Evolutionary conservation across 106 monocot genomes (phyloP), one percentile per base, ranked within the genome.

Genomic region (Dactylorhiza incarnata): DNA sequence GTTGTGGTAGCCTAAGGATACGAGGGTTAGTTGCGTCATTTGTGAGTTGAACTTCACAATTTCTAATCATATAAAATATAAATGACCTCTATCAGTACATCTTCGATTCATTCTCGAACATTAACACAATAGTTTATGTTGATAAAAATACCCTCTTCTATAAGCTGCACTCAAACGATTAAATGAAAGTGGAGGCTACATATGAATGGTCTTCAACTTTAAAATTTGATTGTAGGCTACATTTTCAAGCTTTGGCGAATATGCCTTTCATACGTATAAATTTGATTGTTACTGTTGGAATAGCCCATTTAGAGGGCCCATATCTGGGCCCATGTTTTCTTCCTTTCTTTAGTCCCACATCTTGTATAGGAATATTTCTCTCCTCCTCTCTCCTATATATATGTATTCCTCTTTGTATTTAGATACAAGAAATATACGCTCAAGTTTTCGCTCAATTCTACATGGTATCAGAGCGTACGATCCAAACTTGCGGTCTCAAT

Each of bases 151-250:
- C 65, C 26, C 25, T 65, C 12, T 65, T 65, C 65, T 12, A 63
- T 25, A 29, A 26, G 26, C 29, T 7, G 37, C 37, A 37, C 37
- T 1, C 26, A 65, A 65, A 25, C 65, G 4, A 65, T 65, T 65
- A 65, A 65, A 26, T 58, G 26, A 29, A 65, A 65, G 26, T 65
- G 65, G 65, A 5, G 23, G 65, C 12, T 65, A 65, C 65, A 65
- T 20, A 3, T 37, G 37, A 37, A 37, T 58, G 9, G n/a, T 58
- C n/a, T 58, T 58, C 19, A 58, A 7, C 20, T 58, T 26, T 26
- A 65, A 65, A 11, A 3, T 37, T 26, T 65, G 65, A 26, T 14
- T 54, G 14, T 54, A 54, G 9, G 19, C 5, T 61, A 19, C 9
- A 15, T 20, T 22, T 23, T 61, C 23, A 24, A 22, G 8, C 19